These are phyloP conservation scores for Xylaria acuta DNA, from an alignment of 495 filamentous ascomycete genomes.

Conservation along the genomic window DNA sequence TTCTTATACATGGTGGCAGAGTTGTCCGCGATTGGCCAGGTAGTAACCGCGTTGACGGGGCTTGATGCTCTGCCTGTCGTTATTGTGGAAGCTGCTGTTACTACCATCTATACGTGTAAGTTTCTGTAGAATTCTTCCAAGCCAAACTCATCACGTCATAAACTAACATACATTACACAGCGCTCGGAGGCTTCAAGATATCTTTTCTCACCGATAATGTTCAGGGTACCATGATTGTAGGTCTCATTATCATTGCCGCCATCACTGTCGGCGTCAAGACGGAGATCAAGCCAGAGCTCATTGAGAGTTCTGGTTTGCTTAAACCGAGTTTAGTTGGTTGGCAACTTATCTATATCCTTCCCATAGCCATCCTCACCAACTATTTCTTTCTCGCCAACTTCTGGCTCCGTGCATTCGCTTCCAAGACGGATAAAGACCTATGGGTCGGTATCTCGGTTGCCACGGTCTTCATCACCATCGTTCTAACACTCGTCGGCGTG, in stretches of 20 bases:
- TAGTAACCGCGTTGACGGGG: constrained; percentile 72
- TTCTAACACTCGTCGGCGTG: constrained; percentile 69
- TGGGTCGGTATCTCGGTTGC: constrained; percentile 71
- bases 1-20: constrained; percentile 85
- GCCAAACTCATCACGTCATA: constrained; percentile 23
- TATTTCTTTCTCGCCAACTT: constrained; percentile 80
- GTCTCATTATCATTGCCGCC: constrained; percentile 70
- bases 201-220: constrained; percentile 82
- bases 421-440: constrained; percentile 77
- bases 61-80: constrained; percentile 74
- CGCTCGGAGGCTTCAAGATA: constrained; percentile 75
- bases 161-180: constrained; percentile 44
- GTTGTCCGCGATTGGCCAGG: constrained; percentile 74
- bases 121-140: neutral
- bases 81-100: constrained; percentile 74
- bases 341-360: constrained; percentile 79
- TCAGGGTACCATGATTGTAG: constrained; percentile 74
- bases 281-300: constrained; percentile 68
- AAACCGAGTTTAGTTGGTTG: constrained; percentile 70
- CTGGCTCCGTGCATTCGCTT: constrained; percentile 83
- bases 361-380: constrained; percentile 76
- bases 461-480: constrained; percentile 62
- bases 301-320: constrained; percentile 66
- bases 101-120: constrained; percentile 79
- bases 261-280: constrained; percentile 75